Percentiles rank a stretch among this genome's conserved stretches.
phyloP scores from a whole-genome alignment of 1,284 basidiomycete species.

The Afroboletus lepidellus region DNA sequence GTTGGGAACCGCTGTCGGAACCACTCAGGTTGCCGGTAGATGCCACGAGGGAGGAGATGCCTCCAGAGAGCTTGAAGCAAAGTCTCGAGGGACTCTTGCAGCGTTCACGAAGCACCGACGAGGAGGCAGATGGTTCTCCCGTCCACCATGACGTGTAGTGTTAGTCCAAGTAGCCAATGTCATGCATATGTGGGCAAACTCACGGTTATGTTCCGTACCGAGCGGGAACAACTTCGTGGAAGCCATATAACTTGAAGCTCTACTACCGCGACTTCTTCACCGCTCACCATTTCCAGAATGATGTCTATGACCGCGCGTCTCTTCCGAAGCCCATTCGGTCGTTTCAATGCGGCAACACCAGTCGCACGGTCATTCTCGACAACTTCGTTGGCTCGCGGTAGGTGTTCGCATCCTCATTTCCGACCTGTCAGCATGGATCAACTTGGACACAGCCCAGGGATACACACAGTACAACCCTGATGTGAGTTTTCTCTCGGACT shows the following conservation, averaged over 20 bases:
- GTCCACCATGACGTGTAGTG: background rate
- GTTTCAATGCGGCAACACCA: conserved; percentile 10
- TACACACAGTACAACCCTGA: conserved; percentile 22
- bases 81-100: conserved; percentile 25
- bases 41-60: conserved; percentile 6
- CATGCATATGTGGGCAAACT: background rate
- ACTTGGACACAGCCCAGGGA: conserved; percentile 18
- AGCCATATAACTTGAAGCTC: background rate
- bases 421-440: background rate
- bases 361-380: conserved; percentile 23
- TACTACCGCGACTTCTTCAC: background rate
- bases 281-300: conserved; percentile 2
- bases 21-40: conserved; percentile 2
- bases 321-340: conserved; percentile 4
- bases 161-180: conserved; percentile 1
- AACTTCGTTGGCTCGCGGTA: conserved; percentile 17
- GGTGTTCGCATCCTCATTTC: conserved; percentile 6
- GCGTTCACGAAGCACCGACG: conserved; percentile 5
- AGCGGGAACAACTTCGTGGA: background rate
- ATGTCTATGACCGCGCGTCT: conserved; percentile 7
- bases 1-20: conserved; percentile 29
- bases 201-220: conserved; percentile 25
- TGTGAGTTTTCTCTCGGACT: conserved; percentile 27
- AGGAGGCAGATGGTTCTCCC: background rate
- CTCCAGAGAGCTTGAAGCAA: conserved; percentile 24